Evolutionary conservation across 495 filamentous ascomycete species (phyloP).

Genomic region (Sphaerosporella brunnea): DNA sequence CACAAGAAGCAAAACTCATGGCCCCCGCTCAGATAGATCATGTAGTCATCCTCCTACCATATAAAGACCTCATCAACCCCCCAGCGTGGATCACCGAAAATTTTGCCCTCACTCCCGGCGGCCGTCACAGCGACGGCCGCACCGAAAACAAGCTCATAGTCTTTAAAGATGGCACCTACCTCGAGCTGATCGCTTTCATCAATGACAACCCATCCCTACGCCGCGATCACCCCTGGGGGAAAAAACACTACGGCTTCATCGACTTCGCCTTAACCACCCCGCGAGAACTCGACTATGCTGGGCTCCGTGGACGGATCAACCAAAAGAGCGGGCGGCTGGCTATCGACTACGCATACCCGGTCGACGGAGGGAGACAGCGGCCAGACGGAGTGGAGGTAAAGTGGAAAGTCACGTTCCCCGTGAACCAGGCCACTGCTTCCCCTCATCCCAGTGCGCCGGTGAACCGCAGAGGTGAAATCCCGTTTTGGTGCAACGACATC

Average conservation of each 20-base stretch:
- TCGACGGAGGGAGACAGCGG: conserved; percentile 30
- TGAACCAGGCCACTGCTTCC: conserved; percentile 12
- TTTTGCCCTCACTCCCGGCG: conserved; percentile 40
- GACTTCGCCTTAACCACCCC: conserved; percentile 37
- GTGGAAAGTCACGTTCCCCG: conserved; percentile 37
- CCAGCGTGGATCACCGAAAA: conserved; percentile 34
- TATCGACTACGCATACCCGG: conserved; percentile 30
- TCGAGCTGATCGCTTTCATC: conserved; percentile 44
- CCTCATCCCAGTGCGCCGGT: conserved; percentile 14
- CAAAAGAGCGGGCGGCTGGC: conserved; percentile 20
- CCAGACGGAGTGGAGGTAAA: conserved; percentile 32
- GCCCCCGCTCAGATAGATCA: conserved; percentile 33
- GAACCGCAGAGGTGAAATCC: conserved; percentile 25
- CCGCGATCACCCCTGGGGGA: conserved; percentile 35
- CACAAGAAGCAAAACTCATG: no score
- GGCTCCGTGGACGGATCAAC: conserved; percentile 21
- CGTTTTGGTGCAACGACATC: conserved; percentile 42
- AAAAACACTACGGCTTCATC: conserved; percentile 31
- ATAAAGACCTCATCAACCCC: conserved; percentile 26
- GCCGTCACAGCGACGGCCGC: conserved; percentile 33
- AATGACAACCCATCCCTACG: conserved; percentile 29
- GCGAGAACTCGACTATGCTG: conserved; percentile 12
- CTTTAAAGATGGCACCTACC: conserved; percentile 39
- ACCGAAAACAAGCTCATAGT: conserved; percentile 41
- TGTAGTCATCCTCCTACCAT: conserved; percentile 39